Base-by-base conservation (phyloP, 2,329 filamentous ascomycete genomes). In the Sclerotinia spermophila region DNA sequence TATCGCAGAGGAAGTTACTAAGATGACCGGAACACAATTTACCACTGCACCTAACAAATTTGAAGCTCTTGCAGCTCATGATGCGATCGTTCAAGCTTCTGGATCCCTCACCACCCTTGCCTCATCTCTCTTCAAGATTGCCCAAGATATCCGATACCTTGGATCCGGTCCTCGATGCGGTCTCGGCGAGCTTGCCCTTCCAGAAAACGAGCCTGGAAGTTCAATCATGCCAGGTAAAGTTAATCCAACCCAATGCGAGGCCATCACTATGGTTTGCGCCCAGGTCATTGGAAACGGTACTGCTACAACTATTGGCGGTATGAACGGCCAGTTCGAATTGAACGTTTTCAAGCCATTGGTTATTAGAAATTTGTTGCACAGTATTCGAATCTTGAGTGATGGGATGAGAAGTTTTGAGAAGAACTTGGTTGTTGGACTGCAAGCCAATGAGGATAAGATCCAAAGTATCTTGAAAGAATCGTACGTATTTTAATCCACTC, bases 161-260 rank as follows among this genome's bases (percentile, higher is more conserved):
- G 96, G 96, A 77, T 97, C 93, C 76, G 96, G 96, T 24, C 96
- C 96, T 70, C 93, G 96, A 72, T 98, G 96, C 82, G 96, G 96
- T 79, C 90, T 98, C 33, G 95, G 94, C 75, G 96, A 99, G 85
- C 88, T 99, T 74, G 88, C 88, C 79, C 89, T 99, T 67, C 96
- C 96, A 38, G 96, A 99, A 85, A 99, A 99, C 84, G 96, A 99
- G 86, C 96, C 96, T 45, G 95, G 95, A 74, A 96, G 92, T 79
- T 96, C 92, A 77, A 98, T 99, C 86, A 99, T 99, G 96, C 96
- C 96, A 59, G 96, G 96, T 79, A 99, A 99, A 86, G 96, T 99
- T 81, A 99, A 99, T 86, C 96, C 96, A 44, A 99, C 96, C 44
- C 96, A 99, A 84, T 97, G 94, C 83, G 96, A 99, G 86, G 92